Evolutionary conservation across 352 stramenopile genomes (phyloP).

Genomic region (Phytophthora citricola): DNA sequence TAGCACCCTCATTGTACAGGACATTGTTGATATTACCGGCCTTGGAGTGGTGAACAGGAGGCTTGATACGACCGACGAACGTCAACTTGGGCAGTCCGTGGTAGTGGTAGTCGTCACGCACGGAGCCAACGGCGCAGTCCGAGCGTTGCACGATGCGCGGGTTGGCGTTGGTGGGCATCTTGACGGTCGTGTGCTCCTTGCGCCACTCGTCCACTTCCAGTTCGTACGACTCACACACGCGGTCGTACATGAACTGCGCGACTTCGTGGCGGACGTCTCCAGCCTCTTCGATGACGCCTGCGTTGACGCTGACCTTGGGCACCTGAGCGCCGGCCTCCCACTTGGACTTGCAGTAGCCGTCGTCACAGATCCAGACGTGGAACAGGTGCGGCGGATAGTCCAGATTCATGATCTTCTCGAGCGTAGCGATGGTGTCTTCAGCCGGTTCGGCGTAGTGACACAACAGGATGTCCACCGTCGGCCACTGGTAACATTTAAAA

Average conservation of each 20-base stretch:
- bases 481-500: conserved; percentile 43
- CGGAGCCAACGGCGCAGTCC: conserved; percentile 70
- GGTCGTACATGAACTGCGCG: conserved; percentile 80
- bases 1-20: conserved; percentile 81
- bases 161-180: conserved; percentile 60
- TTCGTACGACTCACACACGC: conserved; percentile 71
- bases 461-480: conserved; percentile 81
- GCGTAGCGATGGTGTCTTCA: conserved; percentile 78
- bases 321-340: conserved; percentile 56
- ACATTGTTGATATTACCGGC: conserved; percentile 88
- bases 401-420: conserved; percentile 79
- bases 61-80: conserved; percentile 73
- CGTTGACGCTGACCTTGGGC: conserved; percentile 69
- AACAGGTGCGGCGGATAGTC: conserved; percentile 78
- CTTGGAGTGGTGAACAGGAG: conserved; percentile 77
- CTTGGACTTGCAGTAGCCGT: conserved; percentile 79
- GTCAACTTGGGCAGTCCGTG: conserved; percentile 65
- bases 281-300: conserved; percentile 72
- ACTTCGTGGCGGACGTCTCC: conserved; percentile 76
- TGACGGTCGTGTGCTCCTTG: conserved; percentile 74
- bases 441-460: conserved; percentile 81
- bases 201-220: conserved; percentile 78
- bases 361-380: conserved; percentile 80
- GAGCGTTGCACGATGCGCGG: conserved; percentile 53
- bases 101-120: conserved; percentile 79